Evolutionary conservation across 1,284 basidiomycete genomes (phyloP).

Genomic region (Irpex sp.): DNA sequence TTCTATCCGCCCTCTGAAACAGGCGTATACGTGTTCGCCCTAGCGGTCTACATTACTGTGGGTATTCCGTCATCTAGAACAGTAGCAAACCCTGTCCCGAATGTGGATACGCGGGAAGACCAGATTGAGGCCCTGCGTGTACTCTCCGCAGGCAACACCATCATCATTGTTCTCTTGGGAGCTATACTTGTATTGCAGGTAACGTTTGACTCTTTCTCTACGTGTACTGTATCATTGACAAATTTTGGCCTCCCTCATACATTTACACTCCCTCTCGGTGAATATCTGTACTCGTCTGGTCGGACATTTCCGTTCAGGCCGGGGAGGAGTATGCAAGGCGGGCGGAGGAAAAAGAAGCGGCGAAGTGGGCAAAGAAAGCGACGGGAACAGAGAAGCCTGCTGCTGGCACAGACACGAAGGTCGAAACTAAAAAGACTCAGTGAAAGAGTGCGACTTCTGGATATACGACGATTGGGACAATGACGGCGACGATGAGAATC

Average conservation of each 20-base stretch:
- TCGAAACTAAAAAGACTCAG: conserved; percentile 44
- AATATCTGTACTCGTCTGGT: conserved; percentile 7
- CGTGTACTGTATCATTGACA: conserved; percentile 4
- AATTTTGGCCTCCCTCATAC: conserved; percentile 15
- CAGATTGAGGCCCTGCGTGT: conserved; percentile 83
- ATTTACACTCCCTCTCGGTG: conserved; percentile 12
- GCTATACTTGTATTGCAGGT: conserved; percentile 81
- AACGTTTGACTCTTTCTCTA: conserved; percentile 31
- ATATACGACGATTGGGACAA: not conserved
- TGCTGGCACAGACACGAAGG: conserved; percentile 5
- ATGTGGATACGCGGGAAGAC: conserved; percentile 69
- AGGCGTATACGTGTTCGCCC: conserved; percentile 81
- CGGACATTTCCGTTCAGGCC: conserved; percentile 55
- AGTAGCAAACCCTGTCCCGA: conserved; percentile 63
- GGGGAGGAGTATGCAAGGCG: conserved; percentile 89
- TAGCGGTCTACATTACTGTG: conserved; percentile 85
- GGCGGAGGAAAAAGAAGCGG: conserved; percentile 31
- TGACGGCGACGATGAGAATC: not conserved
- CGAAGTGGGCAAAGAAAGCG: not conserved
- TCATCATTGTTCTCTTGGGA: conserved; percentile 76
- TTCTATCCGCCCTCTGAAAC: not conserved
- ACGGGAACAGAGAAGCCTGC: no score
- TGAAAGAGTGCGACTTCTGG: conserved; percentile 22
- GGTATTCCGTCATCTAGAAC: conserved; percentile 83
- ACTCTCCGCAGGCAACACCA: conserved; percentile 86